Base-by-base conservation (phyloP, 2,329 filamentous ascomycete genomes). In the Emericellopsis cladophorae region DNA sequence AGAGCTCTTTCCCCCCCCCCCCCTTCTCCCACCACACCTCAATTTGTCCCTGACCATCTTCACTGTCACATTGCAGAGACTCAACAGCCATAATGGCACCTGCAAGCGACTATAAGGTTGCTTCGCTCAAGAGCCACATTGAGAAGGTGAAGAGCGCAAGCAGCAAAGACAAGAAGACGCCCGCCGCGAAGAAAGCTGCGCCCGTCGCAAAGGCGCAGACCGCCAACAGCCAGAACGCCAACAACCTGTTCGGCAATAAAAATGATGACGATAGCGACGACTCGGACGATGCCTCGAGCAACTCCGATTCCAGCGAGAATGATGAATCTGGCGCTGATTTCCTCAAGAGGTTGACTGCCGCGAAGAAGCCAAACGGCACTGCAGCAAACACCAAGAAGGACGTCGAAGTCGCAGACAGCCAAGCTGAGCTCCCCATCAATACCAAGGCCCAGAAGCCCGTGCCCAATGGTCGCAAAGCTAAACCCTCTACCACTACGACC, bases 321-420 rank as follows among this genome's bases (percentile, higher is more conserved):
- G 36, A 33, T 15, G 14, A 41, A 31, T 32, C 22, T 37, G 12
- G 36, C 21, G 26, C 38, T 8, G 33, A 18, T 14, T 37, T 35
- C 31, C 12, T 23, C 26, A 10, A 12, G 21, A 22, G n/a, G n/a
- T 16, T 32, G 10, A 32, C 26, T 9, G 26, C 14, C 11, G 8
- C 33, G 14, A 48, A 45, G 15, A 45, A 45, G 31, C 34, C 41
- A 21, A 26, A 32, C 9, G 37, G 31, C n/a, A 35, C 36, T 5
- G 36, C 40, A 6, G 36, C 40, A 7, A 37, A 18, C 9, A 36
- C 47, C 43, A 52, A 47, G 52, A 57, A 58, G 46, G 45, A 55
- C 35, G 57, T 61, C 18, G 62, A 65, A 45, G 64, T 66, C 44
- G 60, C 61, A 50, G 62, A 66, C 42, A 66, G 62, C 49, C 61